These are phyloP conservation scores for Spergularia marina DNA, from an alignment of 148 eudicot species.

Conservation along the genomic window DNA sequence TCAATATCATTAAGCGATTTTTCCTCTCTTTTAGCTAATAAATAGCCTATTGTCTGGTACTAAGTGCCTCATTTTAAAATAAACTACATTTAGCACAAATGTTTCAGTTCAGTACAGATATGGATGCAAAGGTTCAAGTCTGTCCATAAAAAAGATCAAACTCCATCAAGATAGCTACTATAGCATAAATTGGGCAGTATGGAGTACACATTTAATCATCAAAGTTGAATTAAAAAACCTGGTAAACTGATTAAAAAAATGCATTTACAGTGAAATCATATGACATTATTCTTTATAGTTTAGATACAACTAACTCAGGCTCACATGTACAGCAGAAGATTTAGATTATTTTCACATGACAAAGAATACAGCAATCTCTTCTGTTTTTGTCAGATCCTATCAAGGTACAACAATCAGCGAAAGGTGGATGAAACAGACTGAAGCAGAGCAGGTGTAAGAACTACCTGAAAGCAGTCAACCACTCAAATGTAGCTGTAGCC, in stretches of 20 bases:
- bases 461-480: background rate
- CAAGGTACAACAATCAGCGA: background rate
- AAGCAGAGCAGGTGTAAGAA: background rate
- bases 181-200: background rate
- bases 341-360: background rate
- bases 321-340: background rate
- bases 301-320: background rate
- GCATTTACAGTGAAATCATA: background rate
- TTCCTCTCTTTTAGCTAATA: background rate
- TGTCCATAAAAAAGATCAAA: background rate
- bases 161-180: background rate
- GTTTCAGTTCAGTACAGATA: background rate
- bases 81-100: background rate
- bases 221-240: background rate
- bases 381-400: background rate
- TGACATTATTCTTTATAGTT: background rate
- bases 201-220: background rate
- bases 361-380: background rate
- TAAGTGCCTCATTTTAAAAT: background rate
- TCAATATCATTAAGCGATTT: background rate
- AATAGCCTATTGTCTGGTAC: background rate
- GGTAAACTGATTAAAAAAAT: background rate
- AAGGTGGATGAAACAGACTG: background rate
- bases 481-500: slow-evolving; percentile 13
- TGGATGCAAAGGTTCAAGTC: background rate